These are phyloP conservation scores for Alternaria sp. DNA, from an alignment of 2,329 filamentous ascomycete species.

Conservation along the genomic window DNA sequence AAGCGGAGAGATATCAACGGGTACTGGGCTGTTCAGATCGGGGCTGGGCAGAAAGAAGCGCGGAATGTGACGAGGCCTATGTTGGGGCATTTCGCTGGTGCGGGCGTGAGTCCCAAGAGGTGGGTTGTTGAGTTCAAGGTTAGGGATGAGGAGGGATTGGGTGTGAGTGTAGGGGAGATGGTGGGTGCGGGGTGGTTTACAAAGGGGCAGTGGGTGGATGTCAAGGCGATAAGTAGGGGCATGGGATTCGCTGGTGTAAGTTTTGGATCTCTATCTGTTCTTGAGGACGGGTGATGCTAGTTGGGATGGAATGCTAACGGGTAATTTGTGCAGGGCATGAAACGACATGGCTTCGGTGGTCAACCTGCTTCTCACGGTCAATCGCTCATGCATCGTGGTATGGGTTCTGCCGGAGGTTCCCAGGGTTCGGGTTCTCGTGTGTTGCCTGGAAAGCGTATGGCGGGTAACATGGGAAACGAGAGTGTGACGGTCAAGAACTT, in stretches of 20 bases:
- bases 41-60: constrained; percentile 74
- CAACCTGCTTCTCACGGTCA: constrained; percentile 95
- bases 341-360: constrained; percentile 86
- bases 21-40: constrained; percentile 93
- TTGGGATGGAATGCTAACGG: constrained; percentile 7
- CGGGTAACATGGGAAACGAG: constrained; percentile 91
- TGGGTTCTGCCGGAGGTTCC: constrained; percentile 86
- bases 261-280: constrained; percentile 11
- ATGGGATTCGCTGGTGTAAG: constrained; percentile 86
- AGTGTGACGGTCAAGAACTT: constrained; percentile 90
- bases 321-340: constrained; percentile 73
- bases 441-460: constrained; percentile 96
- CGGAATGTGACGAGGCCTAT: constrained; percentile 80
- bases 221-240: constrained; percentile 77
- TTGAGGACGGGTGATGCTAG: background rate
- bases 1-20: constrained; percentile 83
- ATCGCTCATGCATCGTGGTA: constrained; percentile 89
- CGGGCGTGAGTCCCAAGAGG: constrained; percentile 82
- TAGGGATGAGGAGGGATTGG: constrained; percentile 72
- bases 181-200: constrained; percentile 91
- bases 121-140: constrained; percentile 89
- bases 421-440: constrained; percentile 94
- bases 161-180: constrained; percentile 73
- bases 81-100: constrained; percentile 85
- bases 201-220: constrained; percentile 89